These are phyloP conservation scores for Flaveria bidentis DNA, from an alignment of 129 eudicot genomes.

Conservation along the genomic window DNA sequence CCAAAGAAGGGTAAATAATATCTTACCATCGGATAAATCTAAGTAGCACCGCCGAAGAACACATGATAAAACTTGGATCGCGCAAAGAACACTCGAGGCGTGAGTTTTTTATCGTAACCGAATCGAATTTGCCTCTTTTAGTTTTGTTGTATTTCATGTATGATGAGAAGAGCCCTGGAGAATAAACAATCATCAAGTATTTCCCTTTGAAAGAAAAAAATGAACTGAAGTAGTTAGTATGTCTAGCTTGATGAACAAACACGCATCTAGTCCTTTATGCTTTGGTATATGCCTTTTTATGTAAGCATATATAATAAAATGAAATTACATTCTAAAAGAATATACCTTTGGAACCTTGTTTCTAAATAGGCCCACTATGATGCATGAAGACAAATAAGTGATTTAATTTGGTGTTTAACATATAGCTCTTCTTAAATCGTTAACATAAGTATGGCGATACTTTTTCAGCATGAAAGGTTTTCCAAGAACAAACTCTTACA, in stretches of 20 bases:
- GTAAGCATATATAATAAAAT: neutral
- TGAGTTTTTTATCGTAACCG: neutral
- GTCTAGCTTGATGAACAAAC: constrained; percentile 26
- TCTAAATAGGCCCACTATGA: constrained; percentile 4
- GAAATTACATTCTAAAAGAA: constrained; percentile 18
- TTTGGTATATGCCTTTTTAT: constrained; percentile 31
- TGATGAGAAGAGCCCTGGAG: neutral
- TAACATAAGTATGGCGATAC: neutral
- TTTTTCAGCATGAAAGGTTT: too few relatives aligned
- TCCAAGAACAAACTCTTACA: neutral
- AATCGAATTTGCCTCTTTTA: neutral
- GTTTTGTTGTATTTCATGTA: neutral
- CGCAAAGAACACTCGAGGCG: neutral
- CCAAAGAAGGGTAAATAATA: neutral
- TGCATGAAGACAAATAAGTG: constrained; percentile 2
- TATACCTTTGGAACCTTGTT: constrained; percentile 25
- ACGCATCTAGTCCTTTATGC: constrained; percentile 27
- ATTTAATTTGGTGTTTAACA: neutral
- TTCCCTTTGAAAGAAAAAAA: constrained; percentile 4
- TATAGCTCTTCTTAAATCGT: neutral
- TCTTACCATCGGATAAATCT: constrained; percentile 15
- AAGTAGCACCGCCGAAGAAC: neutral
- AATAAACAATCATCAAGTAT: neutral
- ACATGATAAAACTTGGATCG: neutral
- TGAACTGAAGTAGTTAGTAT: constrained; percentile 4